A percentile compares a stretch with the other conserved stretches of the same genome.
Conservation (phyloP, 1,139 yeast species). For the Kurtzmaniella quercitrusa region DNA sequence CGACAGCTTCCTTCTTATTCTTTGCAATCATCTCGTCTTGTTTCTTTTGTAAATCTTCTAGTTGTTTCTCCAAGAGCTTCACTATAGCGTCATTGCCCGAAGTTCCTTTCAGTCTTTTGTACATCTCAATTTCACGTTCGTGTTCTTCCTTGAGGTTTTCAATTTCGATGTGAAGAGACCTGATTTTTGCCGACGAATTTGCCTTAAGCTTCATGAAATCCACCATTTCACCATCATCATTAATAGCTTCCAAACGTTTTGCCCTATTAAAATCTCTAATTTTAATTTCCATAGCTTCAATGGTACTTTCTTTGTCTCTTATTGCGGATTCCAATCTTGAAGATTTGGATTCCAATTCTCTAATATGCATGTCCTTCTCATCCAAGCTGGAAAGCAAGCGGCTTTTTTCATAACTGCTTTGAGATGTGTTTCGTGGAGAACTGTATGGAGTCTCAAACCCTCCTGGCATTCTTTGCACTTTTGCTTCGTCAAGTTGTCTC, state of each 20-base stretch:
- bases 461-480: constrained; percentile 60
- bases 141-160: constrained; percentile 29
- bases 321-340: constrained; percentile 22
- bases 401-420: background rate
- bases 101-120: constrained; percentile 18
- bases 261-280: constrained; percentile 23
- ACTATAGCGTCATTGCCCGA: constrained; percentile 16
- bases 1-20: constrained; percentile 11
- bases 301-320: constrained; percentile 29
- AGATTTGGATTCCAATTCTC: constrained; percentile 19
- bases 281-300: constrained; percentile 25
- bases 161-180: constrained; percentile 31
- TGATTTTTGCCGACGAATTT: constrained; percentile 31
- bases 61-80: constrained; percentile 29
- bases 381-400: constrained; percentile 8
- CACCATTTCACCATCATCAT: constrained; percentile 30
- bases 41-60: constrained; percentile 25
- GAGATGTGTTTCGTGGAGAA: background rate
- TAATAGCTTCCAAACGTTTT: constrained; percentile 15
- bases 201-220: constrained; percentile 28
- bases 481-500: constrained; percentile 68
- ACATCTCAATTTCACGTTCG: constrained; percentile 27
- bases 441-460: background rate
- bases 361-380: constrained; percentile 13
- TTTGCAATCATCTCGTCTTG: constrained; percentile 21